Base-by-base conservation (phyloP, 768 basidiomycete species). In the Baorangia bicolor region DNA sequence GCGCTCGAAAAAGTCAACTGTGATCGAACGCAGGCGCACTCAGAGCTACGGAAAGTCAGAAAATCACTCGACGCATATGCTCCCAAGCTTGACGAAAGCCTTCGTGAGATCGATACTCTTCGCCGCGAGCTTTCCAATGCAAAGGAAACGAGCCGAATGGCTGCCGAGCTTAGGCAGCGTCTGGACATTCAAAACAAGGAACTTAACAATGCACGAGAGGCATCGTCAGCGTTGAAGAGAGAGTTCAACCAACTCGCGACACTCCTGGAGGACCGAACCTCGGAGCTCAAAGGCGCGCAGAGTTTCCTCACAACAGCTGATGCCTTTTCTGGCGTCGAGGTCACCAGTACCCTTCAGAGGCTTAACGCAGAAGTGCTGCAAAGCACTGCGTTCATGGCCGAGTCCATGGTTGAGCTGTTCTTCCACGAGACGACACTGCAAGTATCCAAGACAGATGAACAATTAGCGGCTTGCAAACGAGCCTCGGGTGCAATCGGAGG, bases 311-410 rank as follows among this genome's bases (percentile, higher is more conserved):
- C 73, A 2, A 77, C 72, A 18, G 74, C 73, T 0, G 80, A 82
- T 55, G 39, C 66, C 0, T 67, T 75, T 43, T 77, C 81, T 4
- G 75, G 74, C 4, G 74, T 74, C 7, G 81, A 85, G 31, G 74
- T 83, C 14, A 68, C 76, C 28, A 63, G 56, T 3, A 74, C 78
- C 59, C 66, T 84, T 14, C 73, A 77, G 44, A 68, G 69, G 16
- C 64, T 84, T n/a, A 79, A 83, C 47, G 65, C 77, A 8, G 76
- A 77, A 55, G 78, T 82, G 30, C 74, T 74, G 31, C 80, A 83
- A 60, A 75, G 74, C 16, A 77, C 81, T 2, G 77, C 78, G 0
- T 73, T 70, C 52, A 74, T 83, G 53, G 75, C 81, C 2, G 81
- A 82, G 53, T 62, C 74, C 33, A 73, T 83, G 53, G 74, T 78